Evolutionary conservation across 768 basidiomycete species (phyloP), one percentile per base, ranked within the genome.

Genomic region (Tephrocybe sp.): DNA sequence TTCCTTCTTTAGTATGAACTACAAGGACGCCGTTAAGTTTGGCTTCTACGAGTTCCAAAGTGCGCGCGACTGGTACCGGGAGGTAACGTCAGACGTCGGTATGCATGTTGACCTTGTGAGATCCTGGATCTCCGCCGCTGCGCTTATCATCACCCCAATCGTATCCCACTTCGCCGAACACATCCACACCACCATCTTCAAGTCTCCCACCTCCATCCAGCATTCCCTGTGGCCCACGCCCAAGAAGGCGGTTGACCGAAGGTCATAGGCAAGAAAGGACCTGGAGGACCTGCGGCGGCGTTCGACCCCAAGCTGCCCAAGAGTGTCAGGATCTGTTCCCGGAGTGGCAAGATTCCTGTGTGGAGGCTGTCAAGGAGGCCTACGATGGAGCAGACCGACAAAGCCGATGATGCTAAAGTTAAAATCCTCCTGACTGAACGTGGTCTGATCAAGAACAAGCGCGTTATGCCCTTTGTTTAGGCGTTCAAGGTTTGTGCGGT

Each of bases 31-130:
- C 9, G 70, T 98, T 55, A 96, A 98, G 69, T 88, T 79, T 57
- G 96, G 95, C 41, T 96, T 98, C 73, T 99, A 94, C 78, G 94
- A 97, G 63, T 80, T 95, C 58, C 93, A 98, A 67, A 87, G 82
- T 44, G 78, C 85, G 2, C 89, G 97, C 40, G 95, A 98, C 65
- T 94, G 93, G 88, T 98, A 98, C 68, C 91, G 94, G 51, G 90
- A 94, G 65, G 91, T 96, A 44, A 94, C 90, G 2, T 73, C 81
- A 6, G 91, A 93, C 54, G 73, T 86, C 43, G 92, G 93, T 24
- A 97, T 98, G 93, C 95, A 98, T 69, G 75, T 66, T 42, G 93
- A 93, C 54, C 81, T 98, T 40, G 84, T 96, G 62, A 73, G 83
- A 55, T 81, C 84, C 74, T 98, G 89, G 89, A 85, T 98, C 65